Evolutionary conservation across 352 stramenopile species (phyloP).

Genomic region (Phytophthora constricta): DNA sequence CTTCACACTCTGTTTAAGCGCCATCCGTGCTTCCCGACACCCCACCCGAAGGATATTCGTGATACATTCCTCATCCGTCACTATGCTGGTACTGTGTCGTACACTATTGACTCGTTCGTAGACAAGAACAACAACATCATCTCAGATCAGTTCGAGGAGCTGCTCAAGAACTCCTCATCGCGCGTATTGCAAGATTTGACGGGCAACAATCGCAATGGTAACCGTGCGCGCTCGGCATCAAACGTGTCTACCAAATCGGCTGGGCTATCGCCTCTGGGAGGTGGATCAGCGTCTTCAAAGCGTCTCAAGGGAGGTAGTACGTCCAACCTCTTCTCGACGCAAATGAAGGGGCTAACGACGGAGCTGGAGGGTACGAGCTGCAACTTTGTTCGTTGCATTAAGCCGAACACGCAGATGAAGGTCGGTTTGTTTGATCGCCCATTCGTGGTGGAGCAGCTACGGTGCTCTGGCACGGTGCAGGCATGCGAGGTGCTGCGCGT

Average conservation of each 20-base stretch:
- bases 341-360: slow-evolving; percentile 86
- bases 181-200: slow-evolving; percentile 77
- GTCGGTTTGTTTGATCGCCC: slow-evolving; percentile 77
- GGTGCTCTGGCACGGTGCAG: slow-evolving; percentile 76
- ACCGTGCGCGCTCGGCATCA: slow-evolving; percentile 50
- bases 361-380: slow-evolving; percentile 88
- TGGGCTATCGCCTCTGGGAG: slow-evolving; percentile 32
- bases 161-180: slow-evolving; percentile 82
- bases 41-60: slow-evolving; percentile 84
- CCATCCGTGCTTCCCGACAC: slow-evolving; percentile 82
- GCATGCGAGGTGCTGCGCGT: slow-evolving; percentile 86
- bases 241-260: slow-evolving; percentile 56
- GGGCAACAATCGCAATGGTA: slow-evolving; percentile 47
- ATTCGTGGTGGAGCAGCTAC: slow-evolving; percentile 81
- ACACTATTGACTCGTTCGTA: slow-evolving; percentile 88
- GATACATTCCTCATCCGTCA: slow-evolving; percentile 89
- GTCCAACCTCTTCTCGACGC: slow-evolving; percentile 79
- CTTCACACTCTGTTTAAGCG: slow-evolving; percentile 85
- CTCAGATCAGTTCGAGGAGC: slow-evolving; percentile 88
- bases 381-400: slow-evolving; percentile 96
- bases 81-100: slow-evolving; percentile 85
- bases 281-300: slow-evolving; percentile 59
- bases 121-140: slow-evolving; percentile 94
- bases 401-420: slow-evolving; percentile 95
- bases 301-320: slow-evolving; percentile 70